phyloP scores from a whole-genome alignment of 108 stramenopile genomes.

The Skeletonema tropicum region DNA sequence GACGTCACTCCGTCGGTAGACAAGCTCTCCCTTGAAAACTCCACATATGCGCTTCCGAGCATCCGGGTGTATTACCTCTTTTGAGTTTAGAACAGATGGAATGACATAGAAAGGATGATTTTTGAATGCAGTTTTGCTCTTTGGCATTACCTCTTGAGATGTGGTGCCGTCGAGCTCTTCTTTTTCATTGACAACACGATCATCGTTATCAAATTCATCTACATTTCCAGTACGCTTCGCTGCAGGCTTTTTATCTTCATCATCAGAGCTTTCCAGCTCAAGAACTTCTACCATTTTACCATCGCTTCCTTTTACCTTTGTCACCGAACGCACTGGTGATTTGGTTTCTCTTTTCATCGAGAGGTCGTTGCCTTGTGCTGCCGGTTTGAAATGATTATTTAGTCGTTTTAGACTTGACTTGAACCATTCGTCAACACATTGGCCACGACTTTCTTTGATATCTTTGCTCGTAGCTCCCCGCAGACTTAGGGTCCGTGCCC shows the following conservation, averaged over 20 bases:
- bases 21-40: slow-evolving; percentile 87
- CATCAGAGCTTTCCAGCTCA: slow-evolving; percentile 37
- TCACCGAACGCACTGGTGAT: slow-evolving; percentile 23
- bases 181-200: slow-evolving; percentile 57
- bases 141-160: slow-evolving; percentile 75
- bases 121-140: slow-evolving; percentile 78
- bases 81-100: slow-evolving; percentile 63
- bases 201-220: slow-evolving; percentile 14
- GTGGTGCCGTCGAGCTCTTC: slow-evolving; percentile 44
- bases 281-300: slow-evolving; percentile 49
- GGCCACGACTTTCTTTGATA: slow-evolving; percentile 32
- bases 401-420: slow-evolving; percentile 19
- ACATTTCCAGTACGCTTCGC: neutral
- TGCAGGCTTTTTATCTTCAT: slow-evolving; percentile 26
- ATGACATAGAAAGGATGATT: slow-evolving; percentile 76
- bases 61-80: slow-evolving; percentile 80
- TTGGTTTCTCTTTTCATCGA: slow-evolving; percentile 2
- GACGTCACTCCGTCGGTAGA: slow-evolving; percentile 75
- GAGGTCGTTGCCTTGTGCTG: neutral
- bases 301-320: slow-evolving; percentile 26
- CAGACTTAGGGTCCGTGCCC: slow-evolving; percentile 64
- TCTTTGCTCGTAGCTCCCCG: slow-evolving; percentile 60
- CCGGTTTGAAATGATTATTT: slow-evolving; percentile 13
- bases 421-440: slow-evolving; percentile 55
- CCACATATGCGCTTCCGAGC: slow-evolving; percentile 74